Base-by-base conservation (phyloP, 2,329 filamentous ascomycete species). In the Aspergillus neoniger region DNA sequence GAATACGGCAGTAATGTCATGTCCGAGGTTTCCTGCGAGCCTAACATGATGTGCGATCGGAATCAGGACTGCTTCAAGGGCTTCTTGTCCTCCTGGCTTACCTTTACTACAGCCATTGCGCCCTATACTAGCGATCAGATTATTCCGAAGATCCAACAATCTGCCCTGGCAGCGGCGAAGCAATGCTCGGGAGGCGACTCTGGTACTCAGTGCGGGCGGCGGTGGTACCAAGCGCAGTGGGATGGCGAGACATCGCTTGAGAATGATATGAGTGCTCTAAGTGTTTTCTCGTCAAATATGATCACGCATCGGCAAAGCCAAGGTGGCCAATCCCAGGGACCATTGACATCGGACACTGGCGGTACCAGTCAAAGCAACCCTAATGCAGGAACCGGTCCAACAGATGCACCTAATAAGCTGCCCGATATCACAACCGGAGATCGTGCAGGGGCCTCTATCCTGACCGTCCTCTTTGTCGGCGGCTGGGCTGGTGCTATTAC, bases 11-110 rank as follows among this genome's bases (percentile, higher is more conserved):
- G 85, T 14, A 82, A 82, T 44, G 80, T 89, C 65, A 86, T 90
- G 67, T 86, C 79, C 58, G 91, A 95, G 73, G 77, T 85, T 3
- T 82, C 87, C 12, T 94, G 91, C 76, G 89, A 92, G 67, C 75
- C 80, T 2, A 78, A 73, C 9, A 70, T 73, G 28, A 85, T 79
- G 41, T 95, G 91, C 78, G 88, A 88, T 57, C 82, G 85, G 51
- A 91, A 94, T 68, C 90, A 92, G 81, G 76, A 85, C 61, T 86
- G 85, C 2, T 92, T 90, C 83, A 91, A 91, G 76, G 88, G 88
- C 19, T 89, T 88, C 66, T 80, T 91, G 15, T 83, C 86, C 66
- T 84, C 88, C 25, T 91, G 88, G 86, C 77, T 91, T 66, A 82
- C 86, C 2, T 81, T 84, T 32, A 81, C 85, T 4, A 84, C 86